phyloP scores from a whole-genome alignment of 106 monocot genomes.

The Vanilla planifolia region DNA sequence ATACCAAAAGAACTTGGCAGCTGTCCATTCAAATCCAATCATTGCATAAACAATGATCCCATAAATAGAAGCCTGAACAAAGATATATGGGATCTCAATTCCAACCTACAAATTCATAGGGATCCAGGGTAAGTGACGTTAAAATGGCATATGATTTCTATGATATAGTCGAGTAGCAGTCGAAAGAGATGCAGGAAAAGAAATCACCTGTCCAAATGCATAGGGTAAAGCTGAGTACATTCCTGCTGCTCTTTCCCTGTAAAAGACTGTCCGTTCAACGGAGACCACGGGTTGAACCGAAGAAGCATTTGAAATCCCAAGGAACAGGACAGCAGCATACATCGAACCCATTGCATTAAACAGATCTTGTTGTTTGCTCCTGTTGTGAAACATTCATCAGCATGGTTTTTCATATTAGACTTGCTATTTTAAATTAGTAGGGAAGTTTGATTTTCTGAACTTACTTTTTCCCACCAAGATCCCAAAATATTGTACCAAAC shows the following conservation, averaged over 20 bases:
- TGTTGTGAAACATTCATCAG: conserved; percentile 3
- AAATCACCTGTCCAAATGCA: conserved; percentile 63
- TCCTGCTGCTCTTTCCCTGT: conserved; percentile 79
- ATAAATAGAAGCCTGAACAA: conserved; percentile 37
- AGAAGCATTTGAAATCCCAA: conserved; percentile 57
- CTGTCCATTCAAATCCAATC: conserved; percentile 53
- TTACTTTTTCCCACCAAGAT: conserved; percentile 21
- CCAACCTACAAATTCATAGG: conserved; percentile 27
- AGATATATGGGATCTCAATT: conserved; percentile 49
- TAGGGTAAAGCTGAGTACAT: conserved; percentile 86
- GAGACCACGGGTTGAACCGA: conserved; percentile 70
- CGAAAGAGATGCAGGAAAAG: neutral
- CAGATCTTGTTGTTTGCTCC: conserved; percentile 47
- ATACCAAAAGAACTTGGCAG: conserved; percentile 58
- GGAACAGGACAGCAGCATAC: conserved; percentile 59
- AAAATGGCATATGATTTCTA: neutral
- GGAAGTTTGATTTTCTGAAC: neutral
- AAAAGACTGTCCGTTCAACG: conserved; percentile 71
- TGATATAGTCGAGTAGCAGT: too few relatives aligned
- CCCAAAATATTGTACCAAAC: conserved; percentile 27
- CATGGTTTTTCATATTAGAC: too few relatives aligned
- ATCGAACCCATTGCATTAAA: conserved; percentile 83
- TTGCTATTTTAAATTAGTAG: too few relatives aligned
- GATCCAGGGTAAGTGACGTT: too few relatives aligned
- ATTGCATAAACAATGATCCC: conserved; percentile 39